Base-by-base conservation (phyloP, 2,329 filamentous ascomycete genomes). In the Phaeosphaeriaceae sp. region DNA sequence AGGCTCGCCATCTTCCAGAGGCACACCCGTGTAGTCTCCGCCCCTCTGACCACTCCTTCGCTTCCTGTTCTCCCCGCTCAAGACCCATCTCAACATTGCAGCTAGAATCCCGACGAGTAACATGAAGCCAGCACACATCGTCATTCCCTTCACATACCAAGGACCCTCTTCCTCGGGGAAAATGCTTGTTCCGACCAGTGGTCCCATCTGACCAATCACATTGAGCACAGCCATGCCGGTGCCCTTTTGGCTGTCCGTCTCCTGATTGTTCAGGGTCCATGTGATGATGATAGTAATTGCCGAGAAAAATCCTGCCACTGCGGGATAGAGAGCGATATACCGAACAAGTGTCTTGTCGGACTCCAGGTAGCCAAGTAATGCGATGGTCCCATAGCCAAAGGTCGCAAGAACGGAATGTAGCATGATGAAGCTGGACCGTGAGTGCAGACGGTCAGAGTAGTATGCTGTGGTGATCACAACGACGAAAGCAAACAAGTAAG, bases 211-310 rank as follows among this genome's bases (percentile, higher is more conserved):
- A 1, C 92, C 94, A 15, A 97, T 84, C 35, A 93, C 71, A 76
- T 97, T 94, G 71, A 97, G 77, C 30, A 97, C 83, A 0, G 91
- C 92, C 70, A 97, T 91, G 1, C 90, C 92, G 1, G 88, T 88
- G 0, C 92, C 92, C 65, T 91, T 90, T 7, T 88, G 86, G 52
- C 86, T 86, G 61, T 89, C 87, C 13, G 83, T 88, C 54, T 85
- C 80, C 73, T 95, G 91, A 76, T 97, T 97, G 73, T 97, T 96
- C 71, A 97, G 86, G 35, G 87, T 92, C 93, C 93, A 97, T 1
- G 92, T 90, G 56, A 97, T 91, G 66, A 94, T 90, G 30, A 97
- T 84, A 0, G 92, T 93, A 57, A 97, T 91, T 21, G 92, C 90
- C 59, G 86, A 89, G 82, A 97, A 96, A 88, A 97, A 95, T 3